Conservation (phyloP, 768 basidiomycete species). For the Phaeotremella skinneri region DNA sequence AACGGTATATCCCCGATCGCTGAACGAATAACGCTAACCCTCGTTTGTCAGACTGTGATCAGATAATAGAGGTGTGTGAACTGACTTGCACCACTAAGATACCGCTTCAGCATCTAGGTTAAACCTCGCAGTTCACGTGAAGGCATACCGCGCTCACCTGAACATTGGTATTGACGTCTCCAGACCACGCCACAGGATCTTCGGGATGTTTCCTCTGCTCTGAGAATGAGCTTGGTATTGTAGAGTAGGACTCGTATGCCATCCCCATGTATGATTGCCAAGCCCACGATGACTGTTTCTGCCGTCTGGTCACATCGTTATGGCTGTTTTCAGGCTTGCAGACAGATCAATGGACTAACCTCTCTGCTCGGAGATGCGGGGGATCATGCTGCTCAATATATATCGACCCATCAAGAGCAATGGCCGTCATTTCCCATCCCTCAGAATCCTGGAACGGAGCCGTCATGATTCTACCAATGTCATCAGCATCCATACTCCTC, state of each 20-base stretch:
- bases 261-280: slow-evolving; percentile 48
- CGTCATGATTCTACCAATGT: slow-evolving; percentile 41
- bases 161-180: slow-evolving; percentile 50
- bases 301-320: slow-evolving; percentile 11
- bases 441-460: slow-evolving; percentile 50
- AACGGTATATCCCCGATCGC: slow-evolving; percentile 47
- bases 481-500: slow-evolving; percentile 1
- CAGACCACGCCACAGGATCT: slow-evolving; percentile 45
- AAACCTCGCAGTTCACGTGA: no score
- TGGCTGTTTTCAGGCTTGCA: not conserved
- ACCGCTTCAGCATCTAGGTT: no score
- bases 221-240: slow-evolving; percentile 12
- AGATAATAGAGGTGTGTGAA: not conserved
- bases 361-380: slow-evolving; percentile 24
- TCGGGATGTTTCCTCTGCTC: slow-evolving; percentile 1
- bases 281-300: slow-evolving; percentile 37
- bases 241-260: slow-evolving; percentile 50
- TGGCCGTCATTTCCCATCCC: slow-evolving; percentile 51
- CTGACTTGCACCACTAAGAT: slow-evolving; percentile 50
- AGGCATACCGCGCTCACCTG: slow-evolving; percentile 24
- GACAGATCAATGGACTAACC: slow-evolving; percentile 20
- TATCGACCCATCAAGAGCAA: slow-evolving; percentile 44
- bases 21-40: slow-evolving; percentile 43
- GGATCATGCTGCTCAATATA: slow-evolving; percentile 50
- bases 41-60: not conserved